Conservation (phyloP, 2,329 filamentous ascomycete genomes). For the Sporothrix brunneoviolacea region DNA sequence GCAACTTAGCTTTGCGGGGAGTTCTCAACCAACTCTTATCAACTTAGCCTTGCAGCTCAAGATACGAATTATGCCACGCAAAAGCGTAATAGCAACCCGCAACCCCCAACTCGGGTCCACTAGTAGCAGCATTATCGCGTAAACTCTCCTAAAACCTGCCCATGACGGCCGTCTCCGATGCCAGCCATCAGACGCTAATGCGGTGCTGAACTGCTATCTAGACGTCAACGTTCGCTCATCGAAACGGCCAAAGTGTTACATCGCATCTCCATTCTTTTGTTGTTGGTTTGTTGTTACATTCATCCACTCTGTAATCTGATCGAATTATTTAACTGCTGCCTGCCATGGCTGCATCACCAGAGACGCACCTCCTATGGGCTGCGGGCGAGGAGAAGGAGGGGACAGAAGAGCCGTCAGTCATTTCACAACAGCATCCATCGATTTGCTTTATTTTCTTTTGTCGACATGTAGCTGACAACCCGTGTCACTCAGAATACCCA, state of each 20-base stretch:
- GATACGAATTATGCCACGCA: background rate
- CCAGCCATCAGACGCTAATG: no score
- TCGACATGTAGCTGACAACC: background rate
- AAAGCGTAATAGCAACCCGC: background rate
- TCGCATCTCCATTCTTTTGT: no score
- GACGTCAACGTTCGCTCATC: no score
- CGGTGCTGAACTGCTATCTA: no score
- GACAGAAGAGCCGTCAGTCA: conserved; percentile 17
- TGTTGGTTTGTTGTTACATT: no score
- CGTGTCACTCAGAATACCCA: conserved; percentile 23
- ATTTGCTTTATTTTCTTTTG: background rate
- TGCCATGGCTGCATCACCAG: background rate
- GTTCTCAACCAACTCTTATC: background rate
- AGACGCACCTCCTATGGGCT: conserved; percentile 16
- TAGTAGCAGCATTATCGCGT: no score
- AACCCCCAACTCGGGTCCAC: background rate
- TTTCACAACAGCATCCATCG: no score
- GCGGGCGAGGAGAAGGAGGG: conserved; percentile 17
- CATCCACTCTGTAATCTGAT: no score
- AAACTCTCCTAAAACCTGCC: no score
- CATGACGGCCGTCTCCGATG: no score
- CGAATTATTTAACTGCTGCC: background rate
- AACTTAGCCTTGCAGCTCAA: background rate
- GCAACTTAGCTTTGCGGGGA: no score
- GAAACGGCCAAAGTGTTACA: no score